A percentile compares a stretch with the other conserved stretches of the same genome.
Evolutionary conservation across 73 alveolate species (phyloP).

Genomic region (Strombidium stylifer): DNA sequence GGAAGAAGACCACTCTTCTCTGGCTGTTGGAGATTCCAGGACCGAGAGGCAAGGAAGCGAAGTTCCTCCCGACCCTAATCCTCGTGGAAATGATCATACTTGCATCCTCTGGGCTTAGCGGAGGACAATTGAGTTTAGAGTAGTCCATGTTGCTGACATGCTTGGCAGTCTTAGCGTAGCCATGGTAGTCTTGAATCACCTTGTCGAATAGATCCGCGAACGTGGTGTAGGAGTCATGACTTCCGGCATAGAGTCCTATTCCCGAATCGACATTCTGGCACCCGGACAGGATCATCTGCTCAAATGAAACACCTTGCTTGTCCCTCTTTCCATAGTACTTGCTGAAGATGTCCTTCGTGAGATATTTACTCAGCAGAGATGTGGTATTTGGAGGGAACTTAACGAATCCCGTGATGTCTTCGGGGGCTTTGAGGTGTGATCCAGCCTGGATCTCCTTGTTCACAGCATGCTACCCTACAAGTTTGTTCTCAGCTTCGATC

Average conservation of each 20-base stretch:
- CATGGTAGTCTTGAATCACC: slow-evolving; percentile 30
- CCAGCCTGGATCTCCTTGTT: slow-evolving; percentile 29
- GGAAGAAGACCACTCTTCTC: slow-evolving; percentile 15
- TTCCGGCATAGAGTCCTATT: slow-evolving; percentile 42
- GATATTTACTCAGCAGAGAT: slow-evolving; percentile 29
- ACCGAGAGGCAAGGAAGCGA: slow-evolving; percentile 48
- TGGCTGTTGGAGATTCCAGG: slow-evolving; percentile 34
- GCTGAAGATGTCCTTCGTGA: slow-evolving; percentile 37
- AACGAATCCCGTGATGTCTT: slow-evolving; percentile 37
- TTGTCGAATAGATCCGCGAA: slow-evolving; percentile 43
- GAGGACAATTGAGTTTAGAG: slow-evolving; percentile 14
- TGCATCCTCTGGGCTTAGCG: slow-evolving; percentile 17
- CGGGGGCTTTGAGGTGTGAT: slow-evolving; percentile 24
- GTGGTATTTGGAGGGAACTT: slow-evolving; percentile 30
- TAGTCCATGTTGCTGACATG: slow-evolving; percentile 27
- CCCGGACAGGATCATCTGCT: slow-evolving; percentile 41
- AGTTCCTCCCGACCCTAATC: slow-evolving; percentile 46
- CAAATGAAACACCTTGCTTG: slow-evolving; percentile 29
- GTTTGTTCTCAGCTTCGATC: slow-evolving; percentile 12
- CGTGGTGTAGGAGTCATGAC: slow-evolving; percentile 27
- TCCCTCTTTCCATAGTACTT: slow-evolving; percentile 16
- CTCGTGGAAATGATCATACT: slow-evolving; percentile 12
- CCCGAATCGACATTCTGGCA: slow-evolving; percentile 26
- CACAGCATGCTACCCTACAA: slow-evolving; percentile 13
- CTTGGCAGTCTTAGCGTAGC: slow-evolving; percentile 4